phyloP scores from a whole-genome alignment of 2,329 filamentous ascomycete genomes.

The Aspergillus oerlinghausenensis region DNA sequence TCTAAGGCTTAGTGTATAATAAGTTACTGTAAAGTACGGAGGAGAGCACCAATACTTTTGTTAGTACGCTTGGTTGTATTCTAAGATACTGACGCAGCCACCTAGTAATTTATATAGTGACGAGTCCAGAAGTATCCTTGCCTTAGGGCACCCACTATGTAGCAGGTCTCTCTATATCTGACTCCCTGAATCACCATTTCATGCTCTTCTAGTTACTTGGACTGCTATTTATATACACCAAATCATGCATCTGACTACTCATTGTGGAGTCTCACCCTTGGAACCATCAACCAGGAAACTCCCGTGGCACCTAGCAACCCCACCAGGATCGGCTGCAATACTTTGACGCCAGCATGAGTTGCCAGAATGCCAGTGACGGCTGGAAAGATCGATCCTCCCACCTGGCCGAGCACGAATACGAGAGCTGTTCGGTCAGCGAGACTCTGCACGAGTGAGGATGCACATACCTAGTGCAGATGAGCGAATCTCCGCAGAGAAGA shows the following conservation, averaged over 20 bases:
- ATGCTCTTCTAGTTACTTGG: too few relatives aligned
- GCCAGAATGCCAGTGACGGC: constrained; percentile 39
- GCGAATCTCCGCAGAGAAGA: constrained; percentile 47
- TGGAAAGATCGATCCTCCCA: constrained; percentile 54
- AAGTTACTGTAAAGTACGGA: too few relatives aligned
- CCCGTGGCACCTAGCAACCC: constrained; percentile 45
- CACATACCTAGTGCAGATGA: constrained; percentile 43
- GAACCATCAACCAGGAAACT: constrained; percentile 44
- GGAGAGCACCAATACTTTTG: too few relatives aligned
- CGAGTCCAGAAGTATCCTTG: too few relatives aligned
- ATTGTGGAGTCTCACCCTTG: constrained; percentile 19
- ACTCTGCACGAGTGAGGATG: background rate
- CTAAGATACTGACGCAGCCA: too few relatives aligned
- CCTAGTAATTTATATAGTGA: too few relatives aligned
- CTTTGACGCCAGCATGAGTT: constrained; percentile 37
- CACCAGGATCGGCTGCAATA: constrained; percentile 51
- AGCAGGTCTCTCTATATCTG: too few relatives aligned
- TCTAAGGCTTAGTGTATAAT: too few relatives aligned
- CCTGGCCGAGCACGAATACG: constrained; percentile 56
- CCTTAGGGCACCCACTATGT: too few relatives aligned
- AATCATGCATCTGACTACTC: constrained; percentile 8
- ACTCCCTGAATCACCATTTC: too few relatives aligned
- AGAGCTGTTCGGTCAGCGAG: constrained; percentile 25
- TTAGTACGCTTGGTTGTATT: too few relatives aligned
- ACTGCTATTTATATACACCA: too few relatives aligned